Percentiles rank a stretch among this genome's conserved stretches.
Evolutionary conservation across 2,329 filamentous ascomycete species (phyloP).

Genomic region (Phyllosticta capitalensis): DNA sequence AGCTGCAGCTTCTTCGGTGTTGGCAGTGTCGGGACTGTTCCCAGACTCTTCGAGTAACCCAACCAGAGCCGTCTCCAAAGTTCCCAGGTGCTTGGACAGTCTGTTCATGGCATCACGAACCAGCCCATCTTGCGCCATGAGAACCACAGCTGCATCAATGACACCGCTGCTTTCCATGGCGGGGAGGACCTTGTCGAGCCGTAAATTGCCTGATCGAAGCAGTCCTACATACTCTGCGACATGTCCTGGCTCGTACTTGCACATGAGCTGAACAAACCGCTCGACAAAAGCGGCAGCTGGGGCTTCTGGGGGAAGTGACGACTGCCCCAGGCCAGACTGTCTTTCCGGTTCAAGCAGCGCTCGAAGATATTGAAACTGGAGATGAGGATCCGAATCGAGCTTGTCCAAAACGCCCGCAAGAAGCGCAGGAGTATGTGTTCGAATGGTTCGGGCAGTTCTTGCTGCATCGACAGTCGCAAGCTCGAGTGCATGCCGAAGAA

Average conservation of each 20-base stretch:
- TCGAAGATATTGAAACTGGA: slow-evolving; percentile 68
- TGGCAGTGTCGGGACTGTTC: slow-evolving; percentile 46
- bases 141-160: slow-evolving; percentile 82
- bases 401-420: slow-evolving; percentile 57
- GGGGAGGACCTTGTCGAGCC: slow-evolving; percentile 70
- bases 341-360: slow-evolving; percentile 60
- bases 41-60: slow-evolving; percentile 58
- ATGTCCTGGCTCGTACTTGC: slow-evolving; percentile 68
- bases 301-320: slow-evolving; percentile 18
- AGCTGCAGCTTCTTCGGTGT: slow-evolving; percentile 56
- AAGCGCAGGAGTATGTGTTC: slow-evolving; percentile 51
- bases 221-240: slow-evolving; percentile 77
- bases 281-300: slow-evolving; percentile 37
- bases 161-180: slow-evolving; percentile 83
- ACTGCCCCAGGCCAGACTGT: slow-evolving; percentile 26
- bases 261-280: slow-evolving; percentile 84
- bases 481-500: slow-evolving; percentile 55
- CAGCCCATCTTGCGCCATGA: slow-evolving; percentile 83
- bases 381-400: slow-evolving; percentile 49
- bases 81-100: slow-evolving; percentile 69
- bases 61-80: slow-evolving; percentile 67
- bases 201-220: slow-evolving; percentile 67
- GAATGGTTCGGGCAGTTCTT: slow-evolving; percentile 56
- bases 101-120: slow-evolving; percentile 75
- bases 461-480: slow-evolving; percentile 59